phyloP scores from a whole-genome alignment of 345 rosid genomes.

The Eucalyptus curtisii region DNA sequence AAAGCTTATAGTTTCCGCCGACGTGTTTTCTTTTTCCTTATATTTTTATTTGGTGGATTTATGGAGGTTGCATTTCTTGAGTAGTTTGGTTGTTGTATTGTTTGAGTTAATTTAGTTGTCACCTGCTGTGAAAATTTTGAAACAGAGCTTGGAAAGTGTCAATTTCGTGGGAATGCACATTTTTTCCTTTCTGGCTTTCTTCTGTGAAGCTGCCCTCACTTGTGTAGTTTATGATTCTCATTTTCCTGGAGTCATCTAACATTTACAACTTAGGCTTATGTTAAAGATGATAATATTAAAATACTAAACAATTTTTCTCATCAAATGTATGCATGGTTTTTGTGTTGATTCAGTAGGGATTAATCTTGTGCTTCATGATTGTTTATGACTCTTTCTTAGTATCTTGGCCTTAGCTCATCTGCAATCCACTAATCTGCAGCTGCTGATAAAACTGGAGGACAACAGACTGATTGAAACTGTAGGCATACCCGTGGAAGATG shows the following conservation, averaged over 20 bases:
- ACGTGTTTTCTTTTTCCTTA: not conserved
- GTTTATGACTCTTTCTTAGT: not conserved
- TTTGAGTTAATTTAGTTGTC: not conserved
- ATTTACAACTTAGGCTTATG: not conserved
- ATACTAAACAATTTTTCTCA: not conserved
- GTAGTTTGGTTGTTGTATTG: not conserved
- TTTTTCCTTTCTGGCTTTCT: not conserved
- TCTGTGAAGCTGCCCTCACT: not conserved
- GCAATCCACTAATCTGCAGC: constrained; percentile 19
- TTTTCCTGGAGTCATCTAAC: not conserved
- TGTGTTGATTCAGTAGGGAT: not conserved
- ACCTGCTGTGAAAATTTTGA: not conserved
- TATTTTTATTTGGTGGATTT: not conserved
- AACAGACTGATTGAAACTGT: constrained; percentile 90
- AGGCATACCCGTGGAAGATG: constrained; percentile 81
- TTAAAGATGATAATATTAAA: not conserved
- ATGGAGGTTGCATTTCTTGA: not conserved
- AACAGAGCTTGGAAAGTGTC: not conserved
- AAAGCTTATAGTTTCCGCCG: not conserved
- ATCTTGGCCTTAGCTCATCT: not conserved
- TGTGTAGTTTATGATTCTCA: not conserved
- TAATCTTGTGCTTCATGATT: not conserved
- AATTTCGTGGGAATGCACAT: not conserved
- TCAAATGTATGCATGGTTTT: not conserved
- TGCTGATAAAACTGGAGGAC: constrained; percentile 74